These are phyloP conservation scores for Globisporangium nagaii DNA, from an alignment of 352 stramenopile genomes.

Conservation along the genomic window DNA sequence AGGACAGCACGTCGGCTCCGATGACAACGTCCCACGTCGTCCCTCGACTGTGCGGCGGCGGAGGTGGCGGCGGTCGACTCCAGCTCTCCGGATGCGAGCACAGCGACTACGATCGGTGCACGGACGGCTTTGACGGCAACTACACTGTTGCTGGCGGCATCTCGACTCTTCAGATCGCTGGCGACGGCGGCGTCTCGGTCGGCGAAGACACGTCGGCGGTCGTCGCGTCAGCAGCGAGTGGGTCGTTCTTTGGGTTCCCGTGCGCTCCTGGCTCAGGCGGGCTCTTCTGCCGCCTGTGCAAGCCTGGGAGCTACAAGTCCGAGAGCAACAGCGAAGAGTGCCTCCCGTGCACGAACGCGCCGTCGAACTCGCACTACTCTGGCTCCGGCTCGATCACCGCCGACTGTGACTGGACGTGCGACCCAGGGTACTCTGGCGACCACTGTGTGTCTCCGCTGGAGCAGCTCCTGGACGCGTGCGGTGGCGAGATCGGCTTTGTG, in stretches of 20 bases:
- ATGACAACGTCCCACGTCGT: slow-evolving; percentile 14
- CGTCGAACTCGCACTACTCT: slow-evolving; percentile 65
- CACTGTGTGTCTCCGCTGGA: slow-evolving; percentile 71
- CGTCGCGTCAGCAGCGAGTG: slow-evolving; percentile 34
- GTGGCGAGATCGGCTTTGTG: slow-evolving; percentile 66
- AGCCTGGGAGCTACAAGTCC: slow-evolving; percentile 61
- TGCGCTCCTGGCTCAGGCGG: slow-evolving; percentile 68
- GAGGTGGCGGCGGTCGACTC: slow-evolving; percentile 59
- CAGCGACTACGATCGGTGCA: slow-evolving; percentile 62
- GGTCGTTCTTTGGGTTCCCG: slow-evolving; percentile 77
- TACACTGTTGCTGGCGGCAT: slow-evolving; percentile 69
- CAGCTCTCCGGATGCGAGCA: slow-evolving; percentile 66
- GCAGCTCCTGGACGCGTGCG: slow-evolving; percentile 69
- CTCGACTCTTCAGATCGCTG: slow-evolving; percentile 20
- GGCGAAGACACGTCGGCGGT: slow-evolving; percentile 12
- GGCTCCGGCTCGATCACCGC: slow-evolving; percentile 35
- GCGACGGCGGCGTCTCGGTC: slow-evolving; percentile 8
- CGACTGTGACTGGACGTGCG: slow-evolving; percentile 63
- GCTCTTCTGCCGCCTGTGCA: slow-evolving; percentile 62
- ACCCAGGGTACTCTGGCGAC: slow-evolving; percentile 70
- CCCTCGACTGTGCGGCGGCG: slow-evolving; percentile 51
- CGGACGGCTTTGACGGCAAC: slow-evolving; percentile 63
- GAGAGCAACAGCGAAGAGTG: slow-evolving; percentile 80
- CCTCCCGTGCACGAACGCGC: slow-evolving; percentile 48
- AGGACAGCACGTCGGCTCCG: neutral